Percentiles rank a stretch among this genome's conserved stretches.
These are phyloP conservation scores for Pseudogymnoascus sp. DNA, from an alignment of 2,329 filamentous ascomycete species.

Conservation along the genomic window DNA sequence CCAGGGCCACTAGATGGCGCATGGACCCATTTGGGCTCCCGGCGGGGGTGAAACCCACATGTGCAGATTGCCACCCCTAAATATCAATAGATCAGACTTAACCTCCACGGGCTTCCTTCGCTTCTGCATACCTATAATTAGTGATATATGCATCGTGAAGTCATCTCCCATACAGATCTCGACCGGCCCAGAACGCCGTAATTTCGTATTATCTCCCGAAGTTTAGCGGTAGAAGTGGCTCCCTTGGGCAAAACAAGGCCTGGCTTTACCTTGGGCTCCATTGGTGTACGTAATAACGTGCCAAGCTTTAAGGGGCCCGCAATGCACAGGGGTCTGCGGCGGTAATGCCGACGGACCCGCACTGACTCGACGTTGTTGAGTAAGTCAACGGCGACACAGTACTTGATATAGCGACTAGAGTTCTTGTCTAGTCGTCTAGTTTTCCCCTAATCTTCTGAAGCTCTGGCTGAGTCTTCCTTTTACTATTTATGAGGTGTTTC, in stretches of 20 bases:
- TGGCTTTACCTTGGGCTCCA: neutral
- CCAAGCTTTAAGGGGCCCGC: neutral
- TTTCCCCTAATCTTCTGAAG: neutral
- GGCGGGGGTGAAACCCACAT: neutral
- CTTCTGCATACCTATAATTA: neutral
- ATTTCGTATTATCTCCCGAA: neutral
- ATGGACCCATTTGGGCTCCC: neutral
- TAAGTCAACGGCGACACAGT: neutral
- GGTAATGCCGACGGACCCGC: neutral
- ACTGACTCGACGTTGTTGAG: neutral
- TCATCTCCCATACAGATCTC: neutral
- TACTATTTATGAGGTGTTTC: neutral
- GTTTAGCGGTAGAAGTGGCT: neutral
- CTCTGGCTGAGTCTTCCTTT: neutral
- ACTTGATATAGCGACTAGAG: neutral
- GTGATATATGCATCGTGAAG: neutral
- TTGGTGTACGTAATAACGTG: neutral
- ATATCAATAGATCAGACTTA: neutral
- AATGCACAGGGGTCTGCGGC: slow-evolving; percentile 21
- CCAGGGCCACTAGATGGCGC: neutral
- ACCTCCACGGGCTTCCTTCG: neutral
- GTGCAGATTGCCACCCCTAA: neutral
- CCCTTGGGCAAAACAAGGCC: neutral
- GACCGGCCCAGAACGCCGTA: neutral
- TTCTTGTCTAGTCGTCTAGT: neutral